These are phyloP conservation scores for Aureobasidium sp. DNA, from an alignment of 2,329 filamentous ascomycete species.

Conservation along the genomic window DNA sequence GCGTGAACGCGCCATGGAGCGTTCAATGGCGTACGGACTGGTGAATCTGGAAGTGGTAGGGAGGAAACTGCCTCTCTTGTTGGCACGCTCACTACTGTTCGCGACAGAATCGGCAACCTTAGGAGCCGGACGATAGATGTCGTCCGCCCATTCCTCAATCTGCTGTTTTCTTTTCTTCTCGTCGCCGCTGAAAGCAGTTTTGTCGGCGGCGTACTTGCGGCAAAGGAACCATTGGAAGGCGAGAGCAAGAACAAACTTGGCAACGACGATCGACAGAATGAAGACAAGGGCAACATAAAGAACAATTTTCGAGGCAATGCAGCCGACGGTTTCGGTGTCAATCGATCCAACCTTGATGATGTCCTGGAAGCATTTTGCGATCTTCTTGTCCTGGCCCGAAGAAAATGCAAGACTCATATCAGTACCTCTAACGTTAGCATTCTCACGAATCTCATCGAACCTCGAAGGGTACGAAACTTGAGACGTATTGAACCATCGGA, in stretches of 20 bases:
- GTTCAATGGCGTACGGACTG: constrained; percentile 74
- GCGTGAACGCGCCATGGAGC: constrained; percentile 42
- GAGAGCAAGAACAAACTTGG: constrained; percentile 82
- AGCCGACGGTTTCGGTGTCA: constrained; percentile 92
- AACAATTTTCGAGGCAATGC: constrained; percentile 94
- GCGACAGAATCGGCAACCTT: constrained; percentile 62
- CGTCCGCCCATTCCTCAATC: constrained; percentile 96
- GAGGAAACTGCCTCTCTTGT: constrained; percentile 81
- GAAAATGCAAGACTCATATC: constrained; percentile 89
- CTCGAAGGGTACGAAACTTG: constrained; percentile 68
- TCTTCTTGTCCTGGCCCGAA: constrained; percentile 65
- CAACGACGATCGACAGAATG: constrained; percentile 79
- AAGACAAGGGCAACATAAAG: constrained; percentile 88
- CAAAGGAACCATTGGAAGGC: constrained; percentile 96
- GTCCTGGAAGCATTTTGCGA: constrained; percentile 81
- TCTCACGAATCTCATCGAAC: constrained; percentile 73
- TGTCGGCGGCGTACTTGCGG: constrained; percentile 73
- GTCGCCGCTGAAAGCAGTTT: constrained; percentile 75
- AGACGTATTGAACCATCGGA: constrained; percentile 80
- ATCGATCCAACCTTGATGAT: constrained; percentile 94
- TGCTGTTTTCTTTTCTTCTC: constrained; percentile 80
- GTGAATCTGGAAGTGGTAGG: constrained; percentile 94
- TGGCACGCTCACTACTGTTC: constrained; percentile 63
- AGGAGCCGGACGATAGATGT: constrained; percentile 88
- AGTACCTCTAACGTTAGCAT: constrained; percentile 64